Evolutionary conservation across 2,329 filamentous ascomycete genomes (phyloP).

Genomic region (Zasmidium angulare): DNA sequence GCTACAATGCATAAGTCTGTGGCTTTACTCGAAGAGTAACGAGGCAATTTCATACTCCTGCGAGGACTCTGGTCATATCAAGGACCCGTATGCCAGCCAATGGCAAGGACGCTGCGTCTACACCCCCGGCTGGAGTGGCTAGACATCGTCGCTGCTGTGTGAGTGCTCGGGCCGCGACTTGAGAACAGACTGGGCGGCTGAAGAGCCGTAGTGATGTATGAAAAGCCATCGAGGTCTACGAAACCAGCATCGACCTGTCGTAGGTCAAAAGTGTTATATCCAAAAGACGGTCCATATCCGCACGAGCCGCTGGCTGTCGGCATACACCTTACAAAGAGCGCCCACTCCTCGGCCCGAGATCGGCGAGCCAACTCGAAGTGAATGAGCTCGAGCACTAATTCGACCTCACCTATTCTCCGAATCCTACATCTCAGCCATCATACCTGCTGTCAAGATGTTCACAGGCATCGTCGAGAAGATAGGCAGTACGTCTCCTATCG

Average conservation of each 20-base stretch:
- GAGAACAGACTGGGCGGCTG: slow-evolving; percentile 10
- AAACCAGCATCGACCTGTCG: background rate
- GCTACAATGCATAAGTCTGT: slow-evolving; percentile 53
- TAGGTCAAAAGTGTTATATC: background rate
- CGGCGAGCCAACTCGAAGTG: slow-evolving; percentile 1
- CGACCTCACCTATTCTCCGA: background rate
- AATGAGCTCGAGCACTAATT: slow-evolving; percentile 4
- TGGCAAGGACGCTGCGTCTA: slow-evolving; percentile 58
- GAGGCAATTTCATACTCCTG: slow-evolving; percentile 62
- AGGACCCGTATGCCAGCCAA: slow-evolving; percentile 84
- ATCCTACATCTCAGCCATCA: background rate
- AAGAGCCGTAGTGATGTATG: slow-evolving; percentile 21
- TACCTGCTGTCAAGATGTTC: slow-evolving; percentile 66
- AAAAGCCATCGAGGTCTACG: slow-evolving; percentile 20
- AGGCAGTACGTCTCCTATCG: slow-evolving; percentile 66
- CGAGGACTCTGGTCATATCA: slow-evolving; percentile 94
- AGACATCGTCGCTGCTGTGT: slow-evolving; percentile 35
- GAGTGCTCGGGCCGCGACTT: slow-evolving; percentile 10
- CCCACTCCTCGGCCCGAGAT: slow-evolving; percentile 2
- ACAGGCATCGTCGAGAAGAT: slow-evolving; percentile 92
- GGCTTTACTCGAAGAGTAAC: background rate
- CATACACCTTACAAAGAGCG: background rate
- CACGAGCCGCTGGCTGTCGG: background rate
- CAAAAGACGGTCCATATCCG: too few species aligned
- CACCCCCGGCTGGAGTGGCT: slow-evolving; percentile 41